Evolutionary conservation across 768 basidiomycete genomes (phyloP).

Genomic region (Royoungia palumana): DNA sequence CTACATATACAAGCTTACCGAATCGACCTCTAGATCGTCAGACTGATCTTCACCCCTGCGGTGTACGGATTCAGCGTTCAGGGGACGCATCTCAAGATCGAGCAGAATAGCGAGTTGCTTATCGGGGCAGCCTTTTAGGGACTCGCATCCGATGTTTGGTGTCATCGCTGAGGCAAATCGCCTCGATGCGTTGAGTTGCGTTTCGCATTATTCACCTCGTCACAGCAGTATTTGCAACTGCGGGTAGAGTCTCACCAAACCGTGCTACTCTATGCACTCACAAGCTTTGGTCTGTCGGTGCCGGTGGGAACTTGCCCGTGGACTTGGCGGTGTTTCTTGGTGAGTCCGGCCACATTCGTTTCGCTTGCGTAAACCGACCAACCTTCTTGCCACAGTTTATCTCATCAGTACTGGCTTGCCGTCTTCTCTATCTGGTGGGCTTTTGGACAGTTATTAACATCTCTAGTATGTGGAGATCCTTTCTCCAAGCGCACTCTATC

Average conservation of each 20-base stretch:
- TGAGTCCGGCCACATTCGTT: conserved; percentile 24
- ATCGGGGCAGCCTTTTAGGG: conserved; percentile 72
- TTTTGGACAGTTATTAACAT: conserved; percentile 67
- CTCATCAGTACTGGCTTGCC: conserved; percentile 75
- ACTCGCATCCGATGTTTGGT: conserved; percentile 67
- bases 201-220: conserved; percentile 41
- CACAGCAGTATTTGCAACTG: conserved; percentile 60
- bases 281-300: conserved; percentile 59
- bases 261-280: conserved; percentile 47
- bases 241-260: conserved; percentile 58
- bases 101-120: conserved; percentile 68
- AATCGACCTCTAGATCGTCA: conserved; percentile 46
- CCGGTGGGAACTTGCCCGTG: conserved; percentile 72
- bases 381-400: conserved; percentile 49
- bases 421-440: conserved; percentile 83
- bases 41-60: conserved; percentile 61
- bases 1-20: neutral
- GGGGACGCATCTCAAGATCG: conserved; percentile 62
- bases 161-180: conserved; percentile 44
- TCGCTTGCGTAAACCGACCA: neutral
- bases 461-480: conserved; percentile 31
- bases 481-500: neutral
- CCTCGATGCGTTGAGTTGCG: neutral
- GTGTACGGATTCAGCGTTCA: conserved; percentile 61
- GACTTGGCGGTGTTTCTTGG: conserved; percentile 76